Evolutionary conservation across 2,329 filamentous ascomycete genomes (phyloP), one percentile per base, ranked within the genome.

Genomic region (Aspergillus latus): DNA sequence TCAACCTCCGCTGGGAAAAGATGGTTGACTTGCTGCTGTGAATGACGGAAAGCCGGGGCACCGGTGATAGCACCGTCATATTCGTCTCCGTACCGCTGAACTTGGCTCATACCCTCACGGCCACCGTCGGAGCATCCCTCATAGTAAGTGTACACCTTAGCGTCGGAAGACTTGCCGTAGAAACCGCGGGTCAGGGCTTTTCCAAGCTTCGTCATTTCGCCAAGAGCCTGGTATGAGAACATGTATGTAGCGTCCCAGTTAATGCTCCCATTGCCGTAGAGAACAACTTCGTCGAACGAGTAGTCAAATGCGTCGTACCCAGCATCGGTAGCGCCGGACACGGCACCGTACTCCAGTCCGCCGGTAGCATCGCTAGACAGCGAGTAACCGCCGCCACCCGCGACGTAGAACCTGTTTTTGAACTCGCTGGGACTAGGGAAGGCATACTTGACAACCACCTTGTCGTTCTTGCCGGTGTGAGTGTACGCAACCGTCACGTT

Each of bases 71-170:
- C 75, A 28, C 78, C 78, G 54, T 81, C 79, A 55, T 73, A 80
- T 45, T 78, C 73, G 6, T 76, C 77, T 10, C 62, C 66, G 61
- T 74, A 82, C 10, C 79, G 76, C 65, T 83, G 81, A 3, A 80
- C 70, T 64, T 82, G 80, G 53, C 71, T 75, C 74, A 75, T 76
- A 16, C 78, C 80, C 67, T 82, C 76, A 44, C 80, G 75, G 1
- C 79, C 81, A 29, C 81, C 81, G 46, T 83, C 80, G 9, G 80
- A 82, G 67, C 81, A 84, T 4, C 80, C 80, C 59, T 21, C 21
- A 3, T 21, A 21, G 21, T 21, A 21, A 21, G 21, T 21, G 21
- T 21, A 21, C 21, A 21, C 81, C 56, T 68, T 72, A 34, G 60
- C 47, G 2, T 61, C 54, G 43, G 65, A 44, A 44, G 32, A 36